These are phyloP conservation scores for Articulospora tetracladia DNA, from an alignment of 495 filamentous ascomycete species.

Conservation along the genomic window DNA sequence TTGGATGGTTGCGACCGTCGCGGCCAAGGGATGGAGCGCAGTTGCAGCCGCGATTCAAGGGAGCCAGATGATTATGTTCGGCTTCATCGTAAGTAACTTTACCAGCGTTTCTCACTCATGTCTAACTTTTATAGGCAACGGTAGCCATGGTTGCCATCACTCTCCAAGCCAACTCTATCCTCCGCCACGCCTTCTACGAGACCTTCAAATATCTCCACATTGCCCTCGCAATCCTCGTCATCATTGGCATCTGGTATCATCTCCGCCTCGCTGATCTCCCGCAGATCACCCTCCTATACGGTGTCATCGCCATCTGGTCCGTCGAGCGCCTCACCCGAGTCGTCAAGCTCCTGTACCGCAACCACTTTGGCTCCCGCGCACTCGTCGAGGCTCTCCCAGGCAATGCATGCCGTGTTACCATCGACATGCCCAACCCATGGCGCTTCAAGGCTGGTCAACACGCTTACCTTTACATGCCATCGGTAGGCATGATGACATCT, in stretches of 20 bases:
- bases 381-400: slow-evolving; percentile 62
- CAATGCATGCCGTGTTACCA: slow-evolving; percentile 63
- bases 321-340: slow-evolving; percentile 58
- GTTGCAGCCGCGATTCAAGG: slow-evolving; percentile 34
- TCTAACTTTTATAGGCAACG: slow-evolving; percentile 40
- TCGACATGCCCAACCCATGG: slow-evolving; percentile 74
- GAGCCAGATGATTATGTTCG: slow-evolving; percentile 40
- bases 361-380: slow-evolving; percentile 54
- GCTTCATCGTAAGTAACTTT: slow-evolving; percentile 48
- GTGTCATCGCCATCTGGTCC: slow-evolving; percentile 60
- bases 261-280: slow-evolving; percentile 56
- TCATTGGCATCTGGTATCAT: slow-evolving; percentile 69
- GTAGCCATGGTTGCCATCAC: slow-evolving; percentile 58
- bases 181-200: slow-evolving; percentile 90
- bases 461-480: slow-evolving; percentile 78
- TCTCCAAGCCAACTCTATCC: slow-evolving; percentile 68
- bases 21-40: slow-evolving; percentile 39
- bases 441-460: slow-evolving; percentile 72
- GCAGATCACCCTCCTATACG: slow-evolving; percentile 57
- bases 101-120: background rate
- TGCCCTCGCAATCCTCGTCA: slow-evolving; percentile 54
- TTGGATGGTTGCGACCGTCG: slow-evolving; percentile 29
- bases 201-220: slow-evolving; percentile 81
- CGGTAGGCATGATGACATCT: slow-evolving; percentile 64
- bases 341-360: slow-evolving; percentile 56